Evolutionary conservation across 2,329 filamentous ascomycete genomes (phyloP), one percentile per base, ranked within the genome.

Genomic region (Orbilia blumenaviensis): DNA sequence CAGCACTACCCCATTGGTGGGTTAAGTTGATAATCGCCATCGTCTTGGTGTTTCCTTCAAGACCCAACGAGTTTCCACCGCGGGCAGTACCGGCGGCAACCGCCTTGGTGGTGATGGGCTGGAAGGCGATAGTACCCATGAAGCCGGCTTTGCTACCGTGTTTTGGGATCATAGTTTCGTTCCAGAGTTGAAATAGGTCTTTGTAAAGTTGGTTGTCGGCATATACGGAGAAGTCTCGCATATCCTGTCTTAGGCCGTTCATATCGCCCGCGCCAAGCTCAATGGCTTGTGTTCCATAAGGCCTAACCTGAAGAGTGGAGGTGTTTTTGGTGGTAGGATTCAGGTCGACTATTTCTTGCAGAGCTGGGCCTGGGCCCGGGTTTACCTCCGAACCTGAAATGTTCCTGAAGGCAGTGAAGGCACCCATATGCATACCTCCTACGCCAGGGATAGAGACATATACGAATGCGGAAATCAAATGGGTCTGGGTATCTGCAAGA

Each of bases 21-120:
- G 72, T 76, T n/a, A 76, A 29, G 38, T 72, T 77, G 56, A 77
- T 69, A 44, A 72, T 66, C 6, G 29, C 29, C 61, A 72, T 72
- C 25, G 73, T 72, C 3, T 27, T 38, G 4, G 48, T 58, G 21
- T 56, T 72, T 2, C 74, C 61, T 27, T 81, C 74, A 12, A 83
- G 75, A 2, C 81, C 81, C 18, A 82, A 77, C 0, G 81, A 79
- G 73, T 83, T 82, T 29, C 81, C 82, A 27, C 81, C 81, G 21
- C 71, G 77, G 3, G 52, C 74, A 32, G 76, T 66, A 50, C 81
- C 81, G 25, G 80, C 81, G 18, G 74, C 64, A 7, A 81, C 78
- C 14, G 78, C 78, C 64, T 75, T 82, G n/a, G 77, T 77, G 6
- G 80, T 80, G 61, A 82, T 82, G 3, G 81, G 81, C 61, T 82